phyloP scores from a whole-genome alignment of 495 filamentous ascomycete species.

The Lasiosphaeria ovina region DNA sequence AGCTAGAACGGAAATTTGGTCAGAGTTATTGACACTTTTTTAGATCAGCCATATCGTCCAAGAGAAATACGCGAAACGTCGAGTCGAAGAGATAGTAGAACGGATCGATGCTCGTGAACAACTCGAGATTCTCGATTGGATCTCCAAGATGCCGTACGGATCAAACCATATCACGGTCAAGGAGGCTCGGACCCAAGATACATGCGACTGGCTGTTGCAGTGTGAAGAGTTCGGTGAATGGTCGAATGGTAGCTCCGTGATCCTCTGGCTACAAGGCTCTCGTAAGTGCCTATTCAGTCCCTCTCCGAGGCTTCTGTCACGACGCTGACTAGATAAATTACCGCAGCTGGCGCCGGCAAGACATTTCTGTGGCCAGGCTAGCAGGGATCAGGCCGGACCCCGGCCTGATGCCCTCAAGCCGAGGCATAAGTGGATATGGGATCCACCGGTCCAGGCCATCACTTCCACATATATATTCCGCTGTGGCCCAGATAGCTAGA shows the following conservation, averaged over 20 bases:
- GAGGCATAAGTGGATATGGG: too few relatives aligned
- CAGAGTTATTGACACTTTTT: background rate
- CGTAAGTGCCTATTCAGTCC: constrained; percentile 7
- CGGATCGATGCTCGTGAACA: constrained; percentile 10
- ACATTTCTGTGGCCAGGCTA: too few relatives aligned
- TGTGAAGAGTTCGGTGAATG: constrained; percentile 16
- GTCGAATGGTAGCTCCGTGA: constrained; percentile 11
- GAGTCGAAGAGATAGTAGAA: constrained; percentile 1
- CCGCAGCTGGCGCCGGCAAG: constrained; percentile 34
- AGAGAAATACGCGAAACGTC: background rate
- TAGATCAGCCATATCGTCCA: background rate
- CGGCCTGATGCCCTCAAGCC: too few relatives aligned
- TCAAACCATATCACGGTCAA: constrained; percentile 17
- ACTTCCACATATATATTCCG: too few relatives aligned
- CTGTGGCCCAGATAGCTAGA: too few relatives aligned
- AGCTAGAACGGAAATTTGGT: background rate
- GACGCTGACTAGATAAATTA: background rate
- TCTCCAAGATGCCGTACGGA: constrained; percentile 20
- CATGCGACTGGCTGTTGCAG: constrained; percentile 23
- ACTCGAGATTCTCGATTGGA: constrained; percentile 24
- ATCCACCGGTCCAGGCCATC: too few relatives aligned
- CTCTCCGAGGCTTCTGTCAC: background rate
- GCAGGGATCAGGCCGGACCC: too few relatives aligned
- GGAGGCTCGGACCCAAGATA: constrained; percentile 14
- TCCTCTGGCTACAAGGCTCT: constrained; percentile 22